Evolutionary conservation across 2,329 filamentous ascomycete species (phyloP).

Genomic region (Pestalotiopsis sp.): DNA sequence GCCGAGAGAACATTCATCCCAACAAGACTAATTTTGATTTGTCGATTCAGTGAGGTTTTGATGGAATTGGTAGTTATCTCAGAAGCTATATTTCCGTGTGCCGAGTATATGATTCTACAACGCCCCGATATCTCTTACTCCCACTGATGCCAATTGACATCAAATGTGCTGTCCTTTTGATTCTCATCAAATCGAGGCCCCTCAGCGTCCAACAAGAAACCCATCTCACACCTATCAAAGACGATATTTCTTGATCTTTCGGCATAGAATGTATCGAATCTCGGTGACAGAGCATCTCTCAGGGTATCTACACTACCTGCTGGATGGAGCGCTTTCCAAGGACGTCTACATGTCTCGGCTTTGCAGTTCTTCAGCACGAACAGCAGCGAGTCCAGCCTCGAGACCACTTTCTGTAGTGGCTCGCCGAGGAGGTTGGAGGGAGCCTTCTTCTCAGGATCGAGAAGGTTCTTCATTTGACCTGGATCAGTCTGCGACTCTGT

Average conservation of each 20-base stretch:
- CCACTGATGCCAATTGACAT: conserved; percentile 8
- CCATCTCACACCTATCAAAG: conserved; percentile 46
- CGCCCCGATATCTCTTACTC: background rate
- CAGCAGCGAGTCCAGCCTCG: conserved; percentile 49
- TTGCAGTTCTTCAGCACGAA: conserved; percentile 55
- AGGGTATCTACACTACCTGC: conserved; percentile 44
- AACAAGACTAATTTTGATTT: no score
- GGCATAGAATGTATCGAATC: conserved; percentile 48
- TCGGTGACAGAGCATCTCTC: conserved; percentile 42
- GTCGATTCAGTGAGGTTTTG: no score
- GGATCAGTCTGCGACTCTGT: conserved; percentile 22
- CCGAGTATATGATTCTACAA: no score
- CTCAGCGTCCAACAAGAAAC: conserved; percentile 9
- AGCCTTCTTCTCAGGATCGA: conserved; percentile 36
- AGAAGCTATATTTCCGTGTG: no score
- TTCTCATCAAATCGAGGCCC: conserved; percentile 10
- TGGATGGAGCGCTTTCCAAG: conserved; percentile 51
- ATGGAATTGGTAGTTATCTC: no score
- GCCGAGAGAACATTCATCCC: no score
- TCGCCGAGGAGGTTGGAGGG: background rate
- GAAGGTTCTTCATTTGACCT: conserved; percentile 36
- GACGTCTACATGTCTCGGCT: conserved; percentile 44
- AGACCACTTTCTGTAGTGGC: conserved; percentile 35
- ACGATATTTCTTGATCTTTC: conserved; percentile 38
- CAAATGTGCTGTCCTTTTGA: background rate